Evolutionary conservation across 139 green algal genomes (phyloP).

Genomic region (Pleodorina starrii): DNA sequence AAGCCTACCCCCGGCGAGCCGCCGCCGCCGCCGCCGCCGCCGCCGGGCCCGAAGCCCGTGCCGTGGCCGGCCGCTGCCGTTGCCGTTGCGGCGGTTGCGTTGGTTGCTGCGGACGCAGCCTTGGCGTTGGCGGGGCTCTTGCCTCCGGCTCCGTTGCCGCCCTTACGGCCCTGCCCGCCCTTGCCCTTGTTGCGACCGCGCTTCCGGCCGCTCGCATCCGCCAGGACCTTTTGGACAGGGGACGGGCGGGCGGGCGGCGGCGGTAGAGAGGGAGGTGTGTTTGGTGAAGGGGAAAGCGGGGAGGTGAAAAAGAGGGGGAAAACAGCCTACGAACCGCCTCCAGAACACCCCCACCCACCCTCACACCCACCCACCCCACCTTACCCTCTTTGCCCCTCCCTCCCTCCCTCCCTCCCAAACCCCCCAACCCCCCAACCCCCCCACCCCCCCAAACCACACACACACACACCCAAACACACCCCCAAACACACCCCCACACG

Average conservation of each 20-base stretch:
- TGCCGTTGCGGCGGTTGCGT: not conserved
- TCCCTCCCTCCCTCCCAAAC: not conserved
- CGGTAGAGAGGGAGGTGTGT: not conserved
- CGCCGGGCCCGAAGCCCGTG: too few species aligned
- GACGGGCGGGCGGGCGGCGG: too few species aligned
- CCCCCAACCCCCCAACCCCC: not conserved
- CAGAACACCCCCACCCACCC: not conserved
- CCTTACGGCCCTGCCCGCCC: constrained; percentile 15
- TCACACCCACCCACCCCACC: not conserved
- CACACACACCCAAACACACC: not conserved
- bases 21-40: too few species aligned
- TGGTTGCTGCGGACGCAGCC: too few species aligned
- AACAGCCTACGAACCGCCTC: too few species aligned
- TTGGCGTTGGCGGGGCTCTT: constrained; percentile 22
- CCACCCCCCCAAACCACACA: not conserved
- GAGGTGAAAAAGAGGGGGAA: too few species aligned
- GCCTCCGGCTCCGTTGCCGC: not conserved
- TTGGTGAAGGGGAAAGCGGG: not conserved
- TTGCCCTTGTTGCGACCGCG: not conserved
- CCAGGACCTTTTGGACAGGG: too few species aligned
- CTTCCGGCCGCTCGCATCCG: constrained; percentile 26
- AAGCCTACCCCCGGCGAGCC: not conserved
- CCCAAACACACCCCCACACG: not conserved
- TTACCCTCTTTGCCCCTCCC: not conserved
- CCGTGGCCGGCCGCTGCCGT: not conserved